A percentile compares a stretch with the other conserved stretches of the same genome.
These are phyloP conservation scores for Phytophthora nicotianae DNA, from an alignment of 352 stramenopile genomes.

Conservation along the genomic window DNA sequence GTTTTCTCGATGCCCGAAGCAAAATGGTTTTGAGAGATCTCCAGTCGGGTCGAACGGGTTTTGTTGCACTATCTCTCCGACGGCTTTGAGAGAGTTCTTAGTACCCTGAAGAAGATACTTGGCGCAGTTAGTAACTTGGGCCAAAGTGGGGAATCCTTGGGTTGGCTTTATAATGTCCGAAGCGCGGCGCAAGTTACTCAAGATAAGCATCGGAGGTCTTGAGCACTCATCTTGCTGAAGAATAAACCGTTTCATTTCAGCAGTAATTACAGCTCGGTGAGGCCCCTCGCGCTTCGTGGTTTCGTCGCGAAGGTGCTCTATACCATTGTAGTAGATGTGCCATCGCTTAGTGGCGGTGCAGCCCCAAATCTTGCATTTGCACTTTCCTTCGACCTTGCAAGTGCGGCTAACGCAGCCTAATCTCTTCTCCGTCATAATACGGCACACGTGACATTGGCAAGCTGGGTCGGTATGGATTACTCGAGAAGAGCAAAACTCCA, in stretches of 20 bases:
- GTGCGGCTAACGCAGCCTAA: neutral
- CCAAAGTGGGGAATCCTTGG: neutral
- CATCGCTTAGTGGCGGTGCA: neutral
- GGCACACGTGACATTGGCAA: neutral
- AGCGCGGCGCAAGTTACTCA: neutral
- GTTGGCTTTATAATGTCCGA: neutral
- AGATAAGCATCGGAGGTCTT: neutral
- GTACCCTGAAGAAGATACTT: neutral
- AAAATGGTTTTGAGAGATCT: neutral
- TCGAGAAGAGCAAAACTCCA: neutral
- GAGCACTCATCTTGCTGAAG: constrained; percentile 1
- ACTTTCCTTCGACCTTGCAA: neutral
- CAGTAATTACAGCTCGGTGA: neutral
- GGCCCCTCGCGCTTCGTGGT: neutral
- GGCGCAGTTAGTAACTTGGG: neutral
- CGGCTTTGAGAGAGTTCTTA: neutral
- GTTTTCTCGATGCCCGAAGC: neutral
- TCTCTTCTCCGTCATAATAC: neutral
- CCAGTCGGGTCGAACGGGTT: neutral
- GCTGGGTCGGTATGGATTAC: neutral
- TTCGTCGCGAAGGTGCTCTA: neutral
- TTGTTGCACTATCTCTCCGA: neutral
- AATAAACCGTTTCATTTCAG: neutral
- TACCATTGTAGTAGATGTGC: neutral
- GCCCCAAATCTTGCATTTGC: neutral